phyloP scores from a whole-genome alignment of 805 yeast genomes.

The Lipomyces sp. region DNA sequence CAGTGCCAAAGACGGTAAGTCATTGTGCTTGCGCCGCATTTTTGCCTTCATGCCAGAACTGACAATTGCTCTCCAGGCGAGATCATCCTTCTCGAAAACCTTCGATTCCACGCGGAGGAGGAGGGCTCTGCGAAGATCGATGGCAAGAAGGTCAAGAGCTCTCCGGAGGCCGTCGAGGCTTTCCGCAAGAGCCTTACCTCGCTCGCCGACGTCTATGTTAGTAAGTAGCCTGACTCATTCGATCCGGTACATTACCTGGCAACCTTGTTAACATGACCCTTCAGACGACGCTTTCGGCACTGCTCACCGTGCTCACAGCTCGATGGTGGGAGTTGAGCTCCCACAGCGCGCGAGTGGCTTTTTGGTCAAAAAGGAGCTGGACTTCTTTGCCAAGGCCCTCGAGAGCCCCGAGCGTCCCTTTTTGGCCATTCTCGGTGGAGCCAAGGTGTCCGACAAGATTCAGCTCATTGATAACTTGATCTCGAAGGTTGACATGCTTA shows the following conservation, averaged over 20 bases:
- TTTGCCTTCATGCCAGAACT: too few species aligned
- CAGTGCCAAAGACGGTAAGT: conserved; percentile 49
- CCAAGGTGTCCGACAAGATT: conserved; percentile 98
- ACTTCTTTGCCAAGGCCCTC: conserved; percentile 95
- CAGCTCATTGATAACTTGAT: conserved; percentile 91
- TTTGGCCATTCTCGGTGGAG: conserved; percentile 98
- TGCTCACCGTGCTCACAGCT: conserved; percentile 99
- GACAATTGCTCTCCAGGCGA: too few species aligned
- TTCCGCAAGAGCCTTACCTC: conserved; percentile 89
- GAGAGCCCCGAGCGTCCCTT: conserved; percentile 98
- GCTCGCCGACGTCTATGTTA: conserved; percentile 92
- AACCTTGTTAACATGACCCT: conserved; percentile 31
- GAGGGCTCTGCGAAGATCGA: conserved; percentile 89
- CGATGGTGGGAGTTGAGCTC: conserved; percentile 96
- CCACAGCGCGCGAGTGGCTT: conserved; percentile 98
- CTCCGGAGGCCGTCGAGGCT: conserved; percentile 71
- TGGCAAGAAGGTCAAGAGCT: conserved; percentile 92
- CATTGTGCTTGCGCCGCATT: conserved; percentile 39
- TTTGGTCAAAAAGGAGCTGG: conserved; percentile 95
- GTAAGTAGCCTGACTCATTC: conserved; percentile 1
- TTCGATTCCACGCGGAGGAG: conserved; percentile 94
- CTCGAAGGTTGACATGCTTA: conserved; percentile 90
- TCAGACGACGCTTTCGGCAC: conserved; percentile 96
- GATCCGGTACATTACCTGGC: neutral
- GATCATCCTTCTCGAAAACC: conserved; percentile 89